Evolutionary conservation across 2,329 filamentous ascomycete genomes (phyloP), one percentile per base, ranked within the genome.

Genomic region (Beauveria asiatica): DNA sequence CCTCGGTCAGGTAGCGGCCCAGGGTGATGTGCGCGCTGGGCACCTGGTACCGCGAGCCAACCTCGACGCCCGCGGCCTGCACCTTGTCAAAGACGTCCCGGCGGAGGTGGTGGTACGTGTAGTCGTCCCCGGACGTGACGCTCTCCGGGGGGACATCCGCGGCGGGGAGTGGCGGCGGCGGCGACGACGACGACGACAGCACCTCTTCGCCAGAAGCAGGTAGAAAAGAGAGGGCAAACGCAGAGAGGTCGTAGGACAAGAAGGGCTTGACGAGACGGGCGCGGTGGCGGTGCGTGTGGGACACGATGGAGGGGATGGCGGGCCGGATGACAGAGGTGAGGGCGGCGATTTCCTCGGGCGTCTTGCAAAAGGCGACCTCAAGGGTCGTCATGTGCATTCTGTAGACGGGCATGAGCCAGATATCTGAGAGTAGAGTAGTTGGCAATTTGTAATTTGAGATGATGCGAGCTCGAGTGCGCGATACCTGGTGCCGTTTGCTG

Each of bases 21-120:
- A 97, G 82, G 0, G 93, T 97, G 68, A 97, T 82, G 75, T 97
- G 93, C 17, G 90, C 91, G 51, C 89, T 93, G 1, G 92, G 92
- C 2, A 96, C 90, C 25, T 92, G 86, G 70, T 97, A 97, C 61
- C 93, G 81, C 57, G 89, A 90, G 23, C 80, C 87, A 39, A 96
- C 80, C 17, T 81, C 75, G n/a, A 93, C 77, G 1, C 89, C 89
- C 0, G 84, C 80, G 3, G 75, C 76, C 50, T 78, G 76, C 3
- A 84, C 82, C 27, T 84, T 75, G 53, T 81, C 77, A 70, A 87
- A 94, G 13, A 95, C 71, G 69, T 96, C 91, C 4, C 87, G 82
- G 3, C 93, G 85, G 9, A 97, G 83, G 72, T 97, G 93, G 70
- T 97, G 93, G 71, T 97, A 97, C 0, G 89, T 92, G 74, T 90